phyloP scores from a whole-genome alignment of 2,329 filamentous ascomycete genomes.

The Pseudocercospora vitis region DNA sequence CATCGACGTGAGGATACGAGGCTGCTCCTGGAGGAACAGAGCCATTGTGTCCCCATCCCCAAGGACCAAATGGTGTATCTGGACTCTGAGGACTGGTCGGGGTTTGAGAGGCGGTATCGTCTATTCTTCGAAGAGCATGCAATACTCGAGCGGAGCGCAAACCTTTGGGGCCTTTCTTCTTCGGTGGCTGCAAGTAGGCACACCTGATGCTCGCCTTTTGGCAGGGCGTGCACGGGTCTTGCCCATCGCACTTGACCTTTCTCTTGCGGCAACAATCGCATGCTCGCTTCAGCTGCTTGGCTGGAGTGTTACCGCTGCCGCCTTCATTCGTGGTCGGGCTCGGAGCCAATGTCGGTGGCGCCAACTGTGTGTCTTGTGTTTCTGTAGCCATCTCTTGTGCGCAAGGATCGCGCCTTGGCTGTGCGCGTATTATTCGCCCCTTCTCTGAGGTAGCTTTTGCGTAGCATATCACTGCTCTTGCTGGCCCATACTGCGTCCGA shows the following conservation, averaged over 20 bases:
- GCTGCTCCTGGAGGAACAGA: slow-evolving; percentile 14
- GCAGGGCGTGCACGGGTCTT: slow-evolving; percentile 38
- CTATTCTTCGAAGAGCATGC: slow-evolving; percentile 38
- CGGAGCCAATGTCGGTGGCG: slow-evolving; percentile 14
- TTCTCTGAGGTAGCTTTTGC: slow-evolving; percentile 17
- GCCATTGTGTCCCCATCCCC: slow-evolving; percentile 31
- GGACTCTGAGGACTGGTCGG: slow-evolving; percentile 31
- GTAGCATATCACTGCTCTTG: slow-evolving; percentile 7
- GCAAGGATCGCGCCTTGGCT: slow-evolving; percentile 12
- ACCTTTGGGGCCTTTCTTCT: slow-evolving; percentile 42
- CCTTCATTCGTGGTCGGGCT: not conserved
- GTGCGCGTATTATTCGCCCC: slow-evolving; percentile 18
- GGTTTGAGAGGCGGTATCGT: slow-evolving; percentile 32
- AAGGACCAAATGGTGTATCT: slow-evolving; percentile 31
- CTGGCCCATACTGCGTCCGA: not conserved
- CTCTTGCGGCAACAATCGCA: slow-evolving; percentile 42
- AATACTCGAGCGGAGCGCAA: slow-evolving; percentile 38
- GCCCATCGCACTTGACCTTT: slow-evolving; percentile 39
- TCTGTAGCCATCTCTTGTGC: slow-evolving; percentile 27
- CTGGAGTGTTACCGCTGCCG: slow-evolving; percentile 16
- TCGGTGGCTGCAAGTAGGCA: slow-evolving; percentile 39
- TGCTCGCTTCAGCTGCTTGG: slow-evolving; percentile 35
- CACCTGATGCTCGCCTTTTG: slow-evolving; percentile 39
- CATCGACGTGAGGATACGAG: slow-evolving; percentile 8
- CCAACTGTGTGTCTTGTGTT: slow-evolving; percentile 12